Evolutionary conservation across 768 basidiomycete species (phyloP).

Genomic region (Serpula lacrymans): DNA sequence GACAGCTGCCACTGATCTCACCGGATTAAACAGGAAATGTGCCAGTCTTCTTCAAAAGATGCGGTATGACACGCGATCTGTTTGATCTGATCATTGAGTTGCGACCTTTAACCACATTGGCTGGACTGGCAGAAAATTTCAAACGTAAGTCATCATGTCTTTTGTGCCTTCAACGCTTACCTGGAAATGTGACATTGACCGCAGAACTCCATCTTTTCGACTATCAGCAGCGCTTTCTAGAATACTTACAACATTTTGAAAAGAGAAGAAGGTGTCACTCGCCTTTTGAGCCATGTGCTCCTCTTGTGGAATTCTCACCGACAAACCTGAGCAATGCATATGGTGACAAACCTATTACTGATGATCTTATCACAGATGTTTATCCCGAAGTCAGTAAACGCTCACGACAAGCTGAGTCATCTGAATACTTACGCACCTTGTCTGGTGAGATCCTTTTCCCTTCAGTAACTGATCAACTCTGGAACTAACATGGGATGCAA

Average conservation of each 20-base stretch:
- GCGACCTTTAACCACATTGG: slow-evolving; percentile 13
- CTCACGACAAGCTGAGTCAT: background rate
- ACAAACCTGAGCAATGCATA: slow-evolving; percentile 1
- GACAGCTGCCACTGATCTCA: too few relatives aligned
- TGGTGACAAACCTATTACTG: slow-evolving; percentile 8
- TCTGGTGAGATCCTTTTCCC: too few relatives aligned
- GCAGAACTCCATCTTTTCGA: slow-evolving; percentile 23
- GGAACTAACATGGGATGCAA: too few relatives aligned
- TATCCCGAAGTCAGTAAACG: slow-evolving; percentile 12
- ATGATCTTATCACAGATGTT: slow-evolving; percentile 18
- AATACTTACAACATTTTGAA: slow-evolving; percentile 13
- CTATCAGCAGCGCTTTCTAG: slow-evolving; percentile 11
- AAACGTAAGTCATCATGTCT: slow-evolving; percentile 12
- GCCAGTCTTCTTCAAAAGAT: slow-evolving; percentile 18
- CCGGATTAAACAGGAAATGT: slow-evolving; percentile 9
- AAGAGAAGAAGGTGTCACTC: too few relatives aligned
- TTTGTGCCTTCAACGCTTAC: background rate
- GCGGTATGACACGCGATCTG: slow-evolving; percentile 18
- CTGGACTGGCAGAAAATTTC: slow-evolving; percentile 17
- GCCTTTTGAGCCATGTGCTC: too few relatives aligned
- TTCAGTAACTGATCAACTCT: too few relatives aligned
- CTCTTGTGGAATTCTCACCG: slow-evolving; percentile 1
- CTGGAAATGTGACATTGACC: too few relatives aligned
- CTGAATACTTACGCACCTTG: too few relatives aligned
- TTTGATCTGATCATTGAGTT: slow-evolving; percentile 23